phyloP scores from a whole-genome alignment of 257 asterid genomes.

The Penstemon davidsonii region DNA sequence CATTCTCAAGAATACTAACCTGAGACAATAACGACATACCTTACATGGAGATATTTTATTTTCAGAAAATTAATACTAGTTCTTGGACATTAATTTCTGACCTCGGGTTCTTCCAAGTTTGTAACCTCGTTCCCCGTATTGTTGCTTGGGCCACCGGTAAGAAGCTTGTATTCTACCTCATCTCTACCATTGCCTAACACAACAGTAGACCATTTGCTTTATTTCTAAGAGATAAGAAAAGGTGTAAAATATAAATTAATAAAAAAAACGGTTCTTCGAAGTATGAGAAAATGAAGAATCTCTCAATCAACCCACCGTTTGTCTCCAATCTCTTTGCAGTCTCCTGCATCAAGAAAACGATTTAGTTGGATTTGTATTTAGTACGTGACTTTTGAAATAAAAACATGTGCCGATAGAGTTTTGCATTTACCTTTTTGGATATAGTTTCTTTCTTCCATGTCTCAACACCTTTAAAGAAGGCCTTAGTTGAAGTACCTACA shows the following conservation, averaged over 20 bases:
- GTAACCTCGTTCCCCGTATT: slow-evolving; percentile 35
- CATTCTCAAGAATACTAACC: slow-evolving; percentile 78
- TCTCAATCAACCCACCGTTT: slow-evolving; percentile 49
- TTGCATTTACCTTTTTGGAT: slow-evolving; percentile 56
- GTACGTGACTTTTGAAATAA: background rate
- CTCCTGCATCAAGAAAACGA: slow-evolving; percentile 53
- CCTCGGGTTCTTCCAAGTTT: slow-evolving; percentile 52
- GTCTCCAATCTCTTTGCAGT: slow-evolving; percentile 47
- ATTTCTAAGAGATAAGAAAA: slow-evolving; percentile 17
- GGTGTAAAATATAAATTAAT: background rate
- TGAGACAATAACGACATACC: slow-evolving; percentile 34
- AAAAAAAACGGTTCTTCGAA: slow-evolving; percentile 14
- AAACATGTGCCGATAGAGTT: background rate
- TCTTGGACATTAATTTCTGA: slow-evolving; percentile 28
- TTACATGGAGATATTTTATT: slow-evolving; percentile 13
- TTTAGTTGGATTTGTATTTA: slow-evolving; percentile 1
- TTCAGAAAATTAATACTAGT: slow-evolving; percentile 12
- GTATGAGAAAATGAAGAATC: slow-evolving; percentile 11
- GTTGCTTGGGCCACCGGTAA: slow-evolving; percentile 67
- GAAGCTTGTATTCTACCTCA: slow-evolving; percentile 74
- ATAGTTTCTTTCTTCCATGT: slow-evolving; percentile 94
- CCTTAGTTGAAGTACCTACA: slow-evolving; percentile 84
- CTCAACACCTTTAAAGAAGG: slow-evolving; percentile 84
- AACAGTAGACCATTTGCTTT: slow-evolving; percentile 12
- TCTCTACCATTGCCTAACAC: slow-evolving; percentile 49